These are phyloP conservation scores for Metschnikowia cerradonensis DNA, from an alignment of 805 yeast genomes.

Conservation along the genomic window DNA sequence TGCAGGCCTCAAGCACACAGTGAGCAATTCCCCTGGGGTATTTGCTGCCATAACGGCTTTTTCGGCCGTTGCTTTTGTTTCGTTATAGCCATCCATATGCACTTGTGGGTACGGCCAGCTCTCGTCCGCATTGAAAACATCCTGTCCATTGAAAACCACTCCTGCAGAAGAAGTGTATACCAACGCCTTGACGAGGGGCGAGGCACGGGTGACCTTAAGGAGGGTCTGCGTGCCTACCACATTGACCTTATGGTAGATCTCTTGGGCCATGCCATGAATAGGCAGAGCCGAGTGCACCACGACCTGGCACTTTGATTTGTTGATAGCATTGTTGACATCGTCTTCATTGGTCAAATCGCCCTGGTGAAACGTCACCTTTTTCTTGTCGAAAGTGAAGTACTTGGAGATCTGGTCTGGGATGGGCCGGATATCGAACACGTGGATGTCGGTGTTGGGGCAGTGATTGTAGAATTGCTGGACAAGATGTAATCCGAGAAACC, in stretches of 20 bases:
- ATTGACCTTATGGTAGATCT: constrained; percentile 83
- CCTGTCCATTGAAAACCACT: constrained; percentile 93
- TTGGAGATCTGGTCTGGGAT: constrained; percentile 67
- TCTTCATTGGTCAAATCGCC: constrained; percentile 80
- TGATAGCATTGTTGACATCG: constrained; percentile 65
- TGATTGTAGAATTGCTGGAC: constrained; percentile 75
- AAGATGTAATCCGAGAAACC: constrained; percentile 88
- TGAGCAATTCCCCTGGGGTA: constrained; percentile 52
- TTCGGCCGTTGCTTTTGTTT: constrained; percentile 92
- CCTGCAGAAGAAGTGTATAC: constrained; percentile 98
- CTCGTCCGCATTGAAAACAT: constrained; percentile 88
- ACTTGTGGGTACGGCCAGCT: constrained; percentile 85
- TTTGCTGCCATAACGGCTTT: constrained; percentile 72
- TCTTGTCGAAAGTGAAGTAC: constrained; percentile 69
- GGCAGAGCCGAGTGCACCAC: constrained; percentile 97
- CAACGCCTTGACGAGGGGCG: constrained; percentile 51
- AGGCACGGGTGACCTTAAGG: constrained; percentile 54
- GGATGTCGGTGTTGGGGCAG: constrained; percentile 65
- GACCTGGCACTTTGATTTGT: constrained; percentile 57
- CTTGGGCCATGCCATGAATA: constrained; percentile 76
- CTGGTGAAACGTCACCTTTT: constrained; percentile 54
- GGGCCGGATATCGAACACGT: constrained; percentile 89
- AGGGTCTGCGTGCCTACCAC: constrained; percentile 83
- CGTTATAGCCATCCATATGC: constrained; percentile 96
- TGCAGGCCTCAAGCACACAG: constrained; percentile 92